Conservation (phyloP, 2,329 filamentous ascomycete genomes). For the Thielaviopsis ethacetica region DNA sequence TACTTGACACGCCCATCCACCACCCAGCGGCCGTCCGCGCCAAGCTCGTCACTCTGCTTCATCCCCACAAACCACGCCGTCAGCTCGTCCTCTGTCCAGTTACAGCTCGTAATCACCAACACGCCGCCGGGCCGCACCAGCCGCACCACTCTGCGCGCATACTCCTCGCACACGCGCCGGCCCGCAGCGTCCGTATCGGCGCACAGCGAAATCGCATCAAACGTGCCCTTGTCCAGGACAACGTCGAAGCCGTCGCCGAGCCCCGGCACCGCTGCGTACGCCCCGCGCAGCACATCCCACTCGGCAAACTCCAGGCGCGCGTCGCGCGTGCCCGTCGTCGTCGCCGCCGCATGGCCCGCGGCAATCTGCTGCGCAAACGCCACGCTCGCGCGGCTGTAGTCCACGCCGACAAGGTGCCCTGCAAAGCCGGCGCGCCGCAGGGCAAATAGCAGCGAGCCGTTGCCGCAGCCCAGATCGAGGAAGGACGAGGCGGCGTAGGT, state of each 20-base stretch:
- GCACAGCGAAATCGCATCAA: slow-evolving; percentile 79
- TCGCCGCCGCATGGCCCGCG: slow-evolving; percentile 14
- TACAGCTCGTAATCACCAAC: slow-evolving; percentile 84
- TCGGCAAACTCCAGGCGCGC: slow-evolving; percentile 27
- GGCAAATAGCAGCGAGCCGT: slow-evolving; percentile 80
- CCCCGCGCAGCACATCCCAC: slow-evolving; percentile 46
- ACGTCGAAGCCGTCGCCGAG: slow-evolving; percentile 53
- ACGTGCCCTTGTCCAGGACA: slow-evolving; percentile 94
- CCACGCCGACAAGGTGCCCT: slow-evolving; percentile 66
- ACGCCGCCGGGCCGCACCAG: slow-evolving; percentile 57
- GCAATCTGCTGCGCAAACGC: slow-evolving; percentile 54
- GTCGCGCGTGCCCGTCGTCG: slow-evolving; percentile 9
- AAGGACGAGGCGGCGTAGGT: slow-evolving; percentile 31
- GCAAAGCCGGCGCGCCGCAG: slow-evolving; percentile 45
- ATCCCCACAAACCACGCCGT: slow-evolving; percentile 53
- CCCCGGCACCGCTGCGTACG: slow-evolving; percentile 21
- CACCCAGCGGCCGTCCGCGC: slow-evolving; percentile 29
- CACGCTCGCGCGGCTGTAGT: slow-evolving; percentile 67
- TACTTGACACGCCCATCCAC: slow-evolving; percentile 60
- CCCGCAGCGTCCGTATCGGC: slow-evolving; percentile 35
- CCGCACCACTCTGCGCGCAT: slow-evolving; percentile 48
- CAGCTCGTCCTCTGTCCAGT: slow-evolving; percentile 90
- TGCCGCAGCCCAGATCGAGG: slow-evolving; percentile 84
- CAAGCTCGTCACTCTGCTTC: no score
- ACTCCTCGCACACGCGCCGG: slow-evolving; percentile 54